phyloP scores from a whole-genome alignment of 306 rosid species.

The Clitoria ternatea region DNA sequence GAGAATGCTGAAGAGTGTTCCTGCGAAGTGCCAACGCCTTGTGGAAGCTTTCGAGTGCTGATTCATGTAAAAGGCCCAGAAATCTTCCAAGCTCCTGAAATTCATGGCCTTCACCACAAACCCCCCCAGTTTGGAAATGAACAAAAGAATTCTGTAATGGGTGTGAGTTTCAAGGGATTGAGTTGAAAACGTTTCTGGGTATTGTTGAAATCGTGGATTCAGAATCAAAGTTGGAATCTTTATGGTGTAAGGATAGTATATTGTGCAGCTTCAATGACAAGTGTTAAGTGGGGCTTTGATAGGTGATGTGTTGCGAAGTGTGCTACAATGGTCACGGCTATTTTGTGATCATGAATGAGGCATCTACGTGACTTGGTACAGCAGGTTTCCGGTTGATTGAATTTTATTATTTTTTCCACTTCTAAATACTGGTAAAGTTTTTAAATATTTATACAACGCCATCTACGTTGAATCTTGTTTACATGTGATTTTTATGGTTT shows the following conservation, averaged over 20 bases:
- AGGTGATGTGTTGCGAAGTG: neutral
- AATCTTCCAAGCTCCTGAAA: slow-evolving; percentile 78
- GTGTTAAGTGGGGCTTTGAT: neutral
- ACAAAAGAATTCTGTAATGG: neutral
- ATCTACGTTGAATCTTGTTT: too few species aligned
- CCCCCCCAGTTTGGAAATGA: neutral
- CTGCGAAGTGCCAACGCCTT: slow-evolving; percentile 81
- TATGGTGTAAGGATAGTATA: neutral
- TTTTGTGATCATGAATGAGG: too few species aligned
- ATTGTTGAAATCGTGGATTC: slow-evolving; percentile 4
- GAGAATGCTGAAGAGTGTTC: slow-evolving; percentile 50
- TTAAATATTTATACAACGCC: too few species aligned
- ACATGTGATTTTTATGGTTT: too few species aligned
- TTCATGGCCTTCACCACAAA: slow-evolving; percentile 40
- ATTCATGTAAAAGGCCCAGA: slow-evolving; percentile 74
- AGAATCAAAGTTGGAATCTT: slow-evolving; percentile 5
- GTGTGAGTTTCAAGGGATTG: neutral
- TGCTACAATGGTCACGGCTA: too few species aligned
- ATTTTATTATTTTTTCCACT: too few species aligned
- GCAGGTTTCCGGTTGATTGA: too few species aligned
- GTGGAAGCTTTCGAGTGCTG: slow-evolving; percentile 75
- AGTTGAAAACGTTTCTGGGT: neutral
- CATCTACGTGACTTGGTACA: too few species aligned
- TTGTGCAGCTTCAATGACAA: neutral
- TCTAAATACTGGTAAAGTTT: too few species aligned